Evolutionary conservation across 805 yeast genomes (phyloP), one percentile per base, ranked within the genome.

Genomic region (Lipomyces orientalis): DNA sequence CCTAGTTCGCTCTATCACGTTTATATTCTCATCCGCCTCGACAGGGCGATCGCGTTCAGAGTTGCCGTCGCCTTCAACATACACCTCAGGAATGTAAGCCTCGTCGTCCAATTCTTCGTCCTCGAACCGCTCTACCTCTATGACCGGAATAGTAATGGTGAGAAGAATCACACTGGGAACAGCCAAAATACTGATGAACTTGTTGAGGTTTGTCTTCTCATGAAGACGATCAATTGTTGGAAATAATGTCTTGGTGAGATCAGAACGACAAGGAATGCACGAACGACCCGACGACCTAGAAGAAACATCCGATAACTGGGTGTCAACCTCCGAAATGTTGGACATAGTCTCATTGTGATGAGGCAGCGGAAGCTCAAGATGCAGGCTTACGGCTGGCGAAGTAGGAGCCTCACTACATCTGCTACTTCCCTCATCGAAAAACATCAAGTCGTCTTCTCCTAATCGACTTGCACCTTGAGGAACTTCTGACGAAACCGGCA

Each of bases 71-170:
- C 64, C 46, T 5, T 31, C 59, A 10, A 60, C n/a, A 25, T 29
- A 59, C 8, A 63, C 35, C 39, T 35, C 54, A 5, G 67, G 70
- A 22, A 61, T 57, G 7, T 25, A 39, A 16, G 34, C 39, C 7
- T 22, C 65, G 7, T n/a, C 6, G 29, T 19, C 33, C 22, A 54
- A 14, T 43, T 25, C 22, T 12, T 37, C n/a, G 29, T 14, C 22
- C 22, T 54, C 43, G 25, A 35, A 39, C 29, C 54, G 69, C 29
- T 67, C 67, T 1, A 70, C 66, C 29, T 75, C 78, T 29, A 67
- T 67, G 1, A 77, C 78, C 1, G 82, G 82, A 16, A 78, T 69
- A 7, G 78, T 74, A 3, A 73, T 54, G 1, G 79, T 74, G 52
- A 79, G 71, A 6, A 76, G 61, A 8, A 79, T 49, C 4, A 80